These are phyloP conservation scores for Neoscytalidium dimidiatum DNA, from an alignment of 2,329 filamentous ascomycete genomes.

Conservation along the genomic window DNA sequence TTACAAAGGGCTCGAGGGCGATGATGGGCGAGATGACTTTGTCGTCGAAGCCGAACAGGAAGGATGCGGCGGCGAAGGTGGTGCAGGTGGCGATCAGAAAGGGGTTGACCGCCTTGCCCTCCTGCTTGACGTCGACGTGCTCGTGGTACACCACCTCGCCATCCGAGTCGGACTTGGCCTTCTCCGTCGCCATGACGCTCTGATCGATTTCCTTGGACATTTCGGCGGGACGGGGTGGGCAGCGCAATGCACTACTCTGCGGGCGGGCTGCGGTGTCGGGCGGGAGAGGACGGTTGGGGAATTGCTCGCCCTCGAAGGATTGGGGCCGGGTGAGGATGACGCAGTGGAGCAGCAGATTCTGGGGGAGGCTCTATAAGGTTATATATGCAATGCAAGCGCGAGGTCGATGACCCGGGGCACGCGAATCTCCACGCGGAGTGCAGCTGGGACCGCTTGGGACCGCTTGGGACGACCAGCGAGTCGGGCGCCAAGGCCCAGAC, in stretches of 20 bases:
- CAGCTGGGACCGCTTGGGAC: background rate
- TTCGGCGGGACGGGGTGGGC: background rate
- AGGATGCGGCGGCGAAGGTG: slow-evolving; percentile 8
- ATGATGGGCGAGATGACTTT: slow-evolving; percentile 14
- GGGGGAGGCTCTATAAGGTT: background rate
- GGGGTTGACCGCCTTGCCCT: slow-evolving; percentile 7
- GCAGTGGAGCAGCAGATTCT: background rate
- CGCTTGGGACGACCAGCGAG: background rate
- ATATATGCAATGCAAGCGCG: background rate
- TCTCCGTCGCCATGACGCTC: background rate
- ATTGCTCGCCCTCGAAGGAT: background rate
- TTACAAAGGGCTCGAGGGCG: slow-evolving; percentile 12
- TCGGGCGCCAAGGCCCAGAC: background rate
- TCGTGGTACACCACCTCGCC: background rate
- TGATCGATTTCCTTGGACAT: slow-evolving; percentile 8
- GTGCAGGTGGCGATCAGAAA: slow-evolving; percentile 4
- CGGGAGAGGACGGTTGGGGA: background rate
- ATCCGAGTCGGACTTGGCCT: background rate
- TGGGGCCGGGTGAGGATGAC: background rate
- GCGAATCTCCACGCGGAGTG: background rate
- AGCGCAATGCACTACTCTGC: background rate
- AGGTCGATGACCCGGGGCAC: background rate
- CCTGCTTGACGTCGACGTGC: background rate
- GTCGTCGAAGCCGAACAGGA: slow-evolving; percentile 16
- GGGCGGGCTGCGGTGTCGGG: background rate